These are phyloP conservation scores for Cyclotella atomus DNA, from an alignment of 108 stramenopile genomes.

Conservation along the genomic window DNA sequence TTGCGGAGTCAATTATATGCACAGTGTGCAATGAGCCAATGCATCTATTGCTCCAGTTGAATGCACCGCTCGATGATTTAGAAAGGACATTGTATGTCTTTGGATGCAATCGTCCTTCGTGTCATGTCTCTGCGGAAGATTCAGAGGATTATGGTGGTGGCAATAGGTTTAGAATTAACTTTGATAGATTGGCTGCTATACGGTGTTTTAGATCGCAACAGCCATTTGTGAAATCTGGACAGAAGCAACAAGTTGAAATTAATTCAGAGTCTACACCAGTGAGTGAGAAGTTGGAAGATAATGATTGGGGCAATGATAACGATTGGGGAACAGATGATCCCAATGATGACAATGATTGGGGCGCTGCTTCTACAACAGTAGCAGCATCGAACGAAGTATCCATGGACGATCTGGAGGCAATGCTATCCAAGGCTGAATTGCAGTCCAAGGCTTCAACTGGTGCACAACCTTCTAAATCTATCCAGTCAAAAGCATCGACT, in stretches of 20 bases:
- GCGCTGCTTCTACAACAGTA: background rate
- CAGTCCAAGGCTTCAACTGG: conserved; percentile 9
- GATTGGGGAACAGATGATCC: conserved; percentile 53
- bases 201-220: conserved; percentile 46
- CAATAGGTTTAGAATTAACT: conserved; percentile 42
- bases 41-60: conserved; percentile 64
- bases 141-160: background rate
- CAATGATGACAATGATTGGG: conserved; percentile 39
- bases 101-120: conserved; percentile 61
- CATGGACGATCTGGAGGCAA: conserved; percentile 68
- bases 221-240: too few relatives aligned
- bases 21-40: conserved; percentile 51
- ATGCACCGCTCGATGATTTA: conserved; percentile 46
- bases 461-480: conserved; percentile 14
- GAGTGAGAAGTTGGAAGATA: conserved; percentile 9
- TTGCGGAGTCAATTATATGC: conserved; percentile 40
- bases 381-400: conserved; percentile 1
- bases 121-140: conserved; percentile 35
- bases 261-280: too few relatives aligned
- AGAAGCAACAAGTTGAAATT: too few relatives aligned
- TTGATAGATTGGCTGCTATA: conserved; percentile 54
- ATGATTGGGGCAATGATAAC: conserved; percentile 30
- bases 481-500: background rate
- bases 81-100: conserved; percentile 52
- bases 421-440: conserved; percentile 57